Evolutionary conservation across 139 green algal genomes (phyloP).

Genomic region (Closterium sp.): DNA sequence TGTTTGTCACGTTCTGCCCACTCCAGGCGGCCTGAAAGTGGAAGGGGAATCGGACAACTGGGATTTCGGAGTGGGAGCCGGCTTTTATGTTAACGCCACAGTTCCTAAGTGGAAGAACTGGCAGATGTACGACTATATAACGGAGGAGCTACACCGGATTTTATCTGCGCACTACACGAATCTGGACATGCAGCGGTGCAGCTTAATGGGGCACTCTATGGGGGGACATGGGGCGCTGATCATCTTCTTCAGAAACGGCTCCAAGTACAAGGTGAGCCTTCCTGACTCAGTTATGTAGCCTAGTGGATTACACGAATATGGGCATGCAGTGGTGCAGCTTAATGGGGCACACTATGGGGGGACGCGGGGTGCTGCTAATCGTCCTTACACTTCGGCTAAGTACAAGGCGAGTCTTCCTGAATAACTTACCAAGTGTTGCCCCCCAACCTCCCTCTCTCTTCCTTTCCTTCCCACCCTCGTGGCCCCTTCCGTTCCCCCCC

Average conservation of each 20-base stretch:
- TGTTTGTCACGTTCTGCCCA: neutral
- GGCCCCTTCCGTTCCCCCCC: too few relatives aligned
- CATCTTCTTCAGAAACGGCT: constrained; percentile 80
- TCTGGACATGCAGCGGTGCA: constrained; percentile 57
- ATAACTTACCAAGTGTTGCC: neutral
- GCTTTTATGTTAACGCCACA: constrained; percentile 76
- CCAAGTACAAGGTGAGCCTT: constrained; percentile 59
- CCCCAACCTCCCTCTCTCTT: neutral
- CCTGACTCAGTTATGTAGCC: neutral
- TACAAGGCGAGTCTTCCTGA: neutral
- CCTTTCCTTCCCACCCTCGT: neutral
- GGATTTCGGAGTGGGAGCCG: constrained; percentile 61
- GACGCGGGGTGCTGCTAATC: constrained; percentile 80
- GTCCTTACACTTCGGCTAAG: constrained; percentile 71
- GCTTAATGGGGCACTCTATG: constrained; percentile 83
- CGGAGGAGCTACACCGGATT: constrained; percentile 69
- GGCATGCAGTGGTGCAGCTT: constrained; percentile 48
- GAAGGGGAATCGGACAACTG: constrained; percentile 74
- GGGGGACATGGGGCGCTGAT: constrained; percentile 86
- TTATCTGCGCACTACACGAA: constrained; percentile 52
- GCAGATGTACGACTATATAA: constrained; percentile 86
- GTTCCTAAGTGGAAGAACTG: constrained; percentile 78
- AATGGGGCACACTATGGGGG: constrained; percentile 85
- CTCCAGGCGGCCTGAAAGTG: constrained; percentile 71
- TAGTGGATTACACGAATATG: neutral